phyloP scores from a whole-genome alignment of 2,329 filamentous ascomycete genomes.

The Boeremia exigua region DNA sequence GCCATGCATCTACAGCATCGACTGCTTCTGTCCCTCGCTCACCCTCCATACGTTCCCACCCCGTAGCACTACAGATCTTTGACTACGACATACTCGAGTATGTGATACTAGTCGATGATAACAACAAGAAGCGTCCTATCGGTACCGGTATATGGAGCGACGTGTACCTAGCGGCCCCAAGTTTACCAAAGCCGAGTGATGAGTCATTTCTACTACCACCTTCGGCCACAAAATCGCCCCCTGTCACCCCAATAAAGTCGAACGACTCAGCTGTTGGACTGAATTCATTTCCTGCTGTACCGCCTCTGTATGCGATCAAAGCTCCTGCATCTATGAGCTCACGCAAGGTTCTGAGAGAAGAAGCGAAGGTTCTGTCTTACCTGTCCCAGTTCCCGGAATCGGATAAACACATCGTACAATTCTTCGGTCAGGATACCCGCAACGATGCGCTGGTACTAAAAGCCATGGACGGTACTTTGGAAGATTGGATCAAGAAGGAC shows the following conservation, averaged over 20 bases:
- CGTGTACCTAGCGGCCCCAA: slow-evolving; percentile 43
- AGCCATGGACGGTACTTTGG: slow-evolving; percentile 43
- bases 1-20: slow-evolving; percentile 31
- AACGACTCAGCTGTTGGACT: slow-evolving; percentile 22
- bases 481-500: slow-evolving; percentile 36
- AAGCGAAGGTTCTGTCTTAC: slow-evolving; percentile 43
- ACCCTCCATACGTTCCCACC: slow-evolving; percentile 26
- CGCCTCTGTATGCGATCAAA: slow-evolving; percentile 44
- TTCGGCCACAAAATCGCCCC: slow-evolving; percentile 29
- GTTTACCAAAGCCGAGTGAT: slow-evolving; percentile 19
- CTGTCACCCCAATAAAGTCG: slow-evolving; percentile 35
- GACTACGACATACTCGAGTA: slow-evolving; percentile 37
- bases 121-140: slow-evolving; percentile 36
- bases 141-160: slow-evolving; percentile 47
- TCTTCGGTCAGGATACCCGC: slow-evolving; percentile 42
- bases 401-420: slow-evolving; percentile 37
- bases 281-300: slow-evolving; percentile 16
- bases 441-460: slow-evolving; percentile 40
- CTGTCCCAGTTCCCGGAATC: slow-evolving; percentile 35
- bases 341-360: slow-evolving; percentile 38
- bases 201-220: slow-evolving; percentile 9
- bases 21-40: slow-evolving; percentile 20
- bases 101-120: slow-evolving; percentile 27
- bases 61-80: slow-evolving; percentile 32
- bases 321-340: slow-evolving; percentile 38